Conservation (phyloP, 352 stramenopile genomes). For the Blastocystis sp. region DNA sequence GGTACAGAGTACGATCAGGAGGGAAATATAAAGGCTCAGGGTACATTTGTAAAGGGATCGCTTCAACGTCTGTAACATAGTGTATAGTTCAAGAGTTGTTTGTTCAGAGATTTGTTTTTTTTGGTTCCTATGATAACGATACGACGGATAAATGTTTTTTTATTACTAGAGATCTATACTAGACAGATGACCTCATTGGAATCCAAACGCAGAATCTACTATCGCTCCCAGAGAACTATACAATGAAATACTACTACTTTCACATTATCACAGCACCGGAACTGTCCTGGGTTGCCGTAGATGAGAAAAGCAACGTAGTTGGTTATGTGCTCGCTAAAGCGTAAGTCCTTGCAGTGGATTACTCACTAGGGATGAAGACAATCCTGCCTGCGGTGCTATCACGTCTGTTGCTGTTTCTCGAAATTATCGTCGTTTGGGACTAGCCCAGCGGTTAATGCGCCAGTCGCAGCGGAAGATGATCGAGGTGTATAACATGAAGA, state of each 20-base stretch:
- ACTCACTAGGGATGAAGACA: slow-evolving; percentile 64
- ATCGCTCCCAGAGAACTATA: slow-evolving; percentile 99
- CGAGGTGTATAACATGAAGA: slow-evolving; percentile 89
- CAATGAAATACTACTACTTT: slow-evolving; percentile 99
- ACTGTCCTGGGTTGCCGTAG: slow-evolving; percentile 94
- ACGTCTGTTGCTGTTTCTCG: slow-evolving; percentile 93
- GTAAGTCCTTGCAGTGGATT: slow-evolving; percentile 68
- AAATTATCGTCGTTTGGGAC: slow-evolving; percentile 89
- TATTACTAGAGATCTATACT: neutral
- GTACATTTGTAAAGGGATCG: no score
- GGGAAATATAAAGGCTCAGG: neutral
- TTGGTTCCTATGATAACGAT: neutral
- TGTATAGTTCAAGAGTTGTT: neutral
- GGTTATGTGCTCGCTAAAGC: slow-evolving; percentile 99
- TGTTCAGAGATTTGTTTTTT: neutral
- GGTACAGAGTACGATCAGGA: neutral
- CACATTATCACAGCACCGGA: slow-evolving; percentile 97
- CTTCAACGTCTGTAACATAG: neutral
- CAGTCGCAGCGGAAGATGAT: slow-evolving; percentile 80
- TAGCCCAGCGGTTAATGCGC: slow-evolving; percentile 97
- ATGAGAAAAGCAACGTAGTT: slow-evolving; percentile 92
- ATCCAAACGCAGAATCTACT: slow-evolving; percentile 98
- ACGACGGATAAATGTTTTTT: neutral
- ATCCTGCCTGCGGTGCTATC: slow-evolving; percentile 82
- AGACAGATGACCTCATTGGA: slow-evolving; percentile 88